These are phyloP conservation scores for Bipolaris zeicola DNA, from an alignment of 2,329 filamentous ascomycete species.

Conservation along the genomic window DNA sequence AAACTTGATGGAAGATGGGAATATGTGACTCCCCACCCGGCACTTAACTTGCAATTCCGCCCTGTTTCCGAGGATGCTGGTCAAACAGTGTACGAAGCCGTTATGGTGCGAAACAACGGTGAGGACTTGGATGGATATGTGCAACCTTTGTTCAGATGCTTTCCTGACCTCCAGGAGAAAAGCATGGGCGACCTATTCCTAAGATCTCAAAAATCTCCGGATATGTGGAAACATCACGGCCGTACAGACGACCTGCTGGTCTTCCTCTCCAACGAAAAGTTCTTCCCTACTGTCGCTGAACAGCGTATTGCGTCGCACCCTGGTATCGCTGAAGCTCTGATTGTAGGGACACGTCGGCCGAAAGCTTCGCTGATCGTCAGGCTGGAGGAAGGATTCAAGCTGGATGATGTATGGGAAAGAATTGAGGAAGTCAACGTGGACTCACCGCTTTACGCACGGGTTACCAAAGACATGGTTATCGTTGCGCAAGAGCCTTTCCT, in stretches of 20 bases:
- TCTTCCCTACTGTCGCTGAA: conserved; percentile 29
- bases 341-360: conserved; percentile 39
- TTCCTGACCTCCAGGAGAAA: conserved; percentile 19
- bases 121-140: conserved; percentile 10
- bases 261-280: conserved; percentile 27
- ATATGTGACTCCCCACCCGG: conserved; percentile 14
- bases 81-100: conserved; percentile 16
- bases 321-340: conserved; percentile 36
- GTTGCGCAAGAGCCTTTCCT: conserved; percentile 54
- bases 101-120: conserved; percentile 18
- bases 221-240: conserved; percentile 25
- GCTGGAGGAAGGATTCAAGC: conserved; percentile 25
- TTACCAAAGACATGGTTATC: conserved; percentile 52
- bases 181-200: conserved; percentile 25
- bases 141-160: conserved; percentile 29
- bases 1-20: conserved; percentile 13
- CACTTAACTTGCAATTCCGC: conserved; percentile 17
- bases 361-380: conserved; percentile 38
- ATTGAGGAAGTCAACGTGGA: conserved; percentile 53
- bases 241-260: conserved; percentile 29
- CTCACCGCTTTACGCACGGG: conserved; percentile 50
- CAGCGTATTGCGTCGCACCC: conserved; percentile 29
- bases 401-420: conserved; percentile 54
- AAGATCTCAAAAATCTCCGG: conserved; percentile 13
- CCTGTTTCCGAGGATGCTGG: conserved; percentile 4